Percentiles rank a stretch among this genome's conserved stretches.
phyloP scores from a whole-genome alignment of 495 filamentous ascomycete species.

The Penicillium goetzii region DNA sequence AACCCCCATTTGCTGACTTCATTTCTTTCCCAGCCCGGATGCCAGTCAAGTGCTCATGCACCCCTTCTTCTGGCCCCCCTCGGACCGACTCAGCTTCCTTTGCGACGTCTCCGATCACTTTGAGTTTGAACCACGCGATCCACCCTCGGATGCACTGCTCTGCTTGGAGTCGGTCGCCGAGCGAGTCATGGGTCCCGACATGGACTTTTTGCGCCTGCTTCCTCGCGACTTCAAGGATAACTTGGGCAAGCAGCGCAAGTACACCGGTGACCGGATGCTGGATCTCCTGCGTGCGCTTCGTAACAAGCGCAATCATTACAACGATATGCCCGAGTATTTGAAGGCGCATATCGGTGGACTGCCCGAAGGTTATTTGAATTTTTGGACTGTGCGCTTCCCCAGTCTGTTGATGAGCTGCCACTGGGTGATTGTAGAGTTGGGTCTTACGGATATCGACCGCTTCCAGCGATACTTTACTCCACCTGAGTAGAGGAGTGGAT shows the following conservation, averaged over 20 bases:
- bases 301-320: constrained; percentile 96
- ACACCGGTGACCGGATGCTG: constrained; percentile 78
- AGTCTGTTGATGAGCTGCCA: constrained; percentile 81
- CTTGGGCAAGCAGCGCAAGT: constrained; percentile 93
- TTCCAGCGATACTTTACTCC: constrained; percentile 74
- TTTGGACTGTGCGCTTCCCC: constrained; percentile 84
- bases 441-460: constrained; percentile 66
- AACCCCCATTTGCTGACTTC: constrained; percentile 1
- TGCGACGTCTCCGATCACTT: constrained; percentile 95
- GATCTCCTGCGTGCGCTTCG: constrained; percentile 87
- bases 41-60: constrained; percentile 80
- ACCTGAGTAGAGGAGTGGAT: constrained; percentile 29
- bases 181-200: constrained; percentile 57
- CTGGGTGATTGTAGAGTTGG: constrained; percentile 66
- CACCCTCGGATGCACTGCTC: constrained; percentile 67
- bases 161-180: constrained; percentile 61
- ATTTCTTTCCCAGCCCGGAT: constrained; percentile 54
- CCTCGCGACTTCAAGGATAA: constrained; percentile 82
- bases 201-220: constrained; percentile 77
- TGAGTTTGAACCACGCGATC: constrained; percentile 84
- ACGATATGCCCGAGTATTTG: constrained; percentile 81
- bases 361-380: constrained; percentile 82
- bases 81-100: constrained; percentile 86
- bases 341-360: constrained; percentile 77
- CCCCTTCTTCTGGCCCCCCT: constrained; percentile 92